Base-by-base conservation (phyloP, 768 basidiomycete genomes). In the Coprinopsis strossmayeri region DNA sequence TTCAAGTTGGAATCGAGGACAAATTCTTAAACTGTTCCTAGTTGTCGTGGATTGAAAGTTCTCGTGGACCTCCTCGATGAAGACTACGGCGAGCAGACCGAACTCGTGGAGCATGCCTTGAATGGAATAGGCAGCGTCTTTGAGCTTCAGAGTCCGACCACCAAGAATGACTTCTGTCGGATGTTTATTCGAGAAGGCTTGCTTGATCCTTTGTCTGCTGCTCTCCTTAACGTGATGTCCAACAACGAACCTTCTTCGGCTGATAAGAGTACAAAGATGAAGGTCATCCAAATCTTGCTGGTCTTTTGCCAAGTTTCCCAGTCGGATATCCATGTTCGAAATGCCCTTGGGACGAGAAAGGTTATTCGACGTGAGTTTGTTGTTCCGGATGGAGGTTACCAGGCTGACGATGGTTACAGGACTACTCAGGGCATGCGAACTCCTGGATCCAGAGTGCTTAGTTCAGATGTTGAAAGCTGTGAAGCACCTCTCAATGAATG, bases 121-220 rank as follows among this genome's bases (percentile, higher is more conserved):
- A 91, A 95, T 52, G 95, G 95, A 7, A 92, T 99, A 43, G 84
- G 87, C 40, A 91, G 84, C 54, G 96, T 98, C 13, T 97, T 99
- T 59, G 94, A 98, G 54, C 77, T 98, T 11, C 87, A 97, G 64
- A 92, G 90, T 40, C 90, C 96, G 5, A 96, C 94, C 2, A 93
- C 94, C 10, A 91, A 96, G 64, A 97, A 96, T 61, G 96, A 98
- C 66, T 98, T 98, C 62, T 97, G 94, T 61, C 81, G 96, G 9
- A 94, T 98, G 87, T 95, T 98, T 70, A 91, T 96, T 34, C 78
- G 92, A 3, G 96, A 98, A 67, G 96, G 96, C 23, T 71, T 99
- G 2, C 72, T 96, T 39, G 94, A 96, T 55, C 95, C 96, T 0
- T 70, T 99, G 1, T 91, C 93, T 1, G 82, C 86, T 1, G 96